A percentile compares a stretch with the other conserved stretches of the same genome.
These are phyloP conservation scores for Vigna nakashimae DNA, from an alignment of 306 rosid genomes.

Conservation along the genomic window DNA sequence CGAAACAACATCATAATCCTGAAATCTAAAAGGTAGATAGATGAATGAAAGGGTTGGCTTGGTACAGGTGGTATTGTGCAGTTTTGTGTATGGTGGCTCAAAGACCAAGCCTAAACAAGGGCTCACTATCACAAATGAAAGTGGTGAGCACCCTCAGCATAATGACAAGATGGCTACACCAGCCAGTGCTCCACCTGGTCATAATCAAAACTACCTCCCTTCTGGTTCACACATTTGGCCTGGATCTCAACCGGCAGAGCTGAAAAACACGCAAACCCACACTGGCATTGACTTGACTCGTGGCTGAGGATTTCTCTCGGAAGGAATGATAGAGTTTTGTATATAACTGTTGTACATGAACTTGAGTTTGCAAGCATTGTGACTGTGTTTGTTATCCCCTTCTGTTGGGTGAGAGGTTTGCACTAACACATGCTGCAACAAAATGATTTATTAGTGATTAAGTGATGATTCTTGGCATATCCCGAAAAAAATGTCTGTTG, in stretches of 20 bases:
- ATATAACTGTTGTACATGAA: constrained; percentile 78
- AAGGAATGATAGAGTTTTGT: constrained; percentile 71
- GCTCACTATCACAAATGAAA: constrained; percentile 50
- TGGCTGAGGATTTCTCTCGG: constrained; percentile 58
- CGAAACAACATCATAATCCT: neutral
- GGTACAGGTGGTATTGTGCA: constrained; percentile 83
- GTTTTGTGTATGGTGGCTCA: constrained; percentile 78
- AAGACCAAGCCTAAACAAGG: constrained; percentile 70
- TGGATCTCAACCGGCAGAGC: constrained; percentile 60
- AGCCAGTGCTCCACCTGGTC: constrained; percentile 51
- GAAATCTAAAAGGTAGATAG: neutral
- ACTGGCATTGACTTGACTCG: constrained; percentile 90
- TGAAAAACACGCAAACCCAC: constrained; percentile 59
- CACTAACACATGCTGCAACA: constrained; percentile 62
- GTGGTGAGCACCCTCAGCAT: constrained; percentile 59
- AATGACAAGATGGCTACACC: constrained; percentile 64
- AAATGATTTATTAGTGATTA: constrained; percentile 42
- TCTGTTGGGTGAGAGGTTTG: constrained; percentile 51
- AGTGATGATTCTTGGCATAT: constrained; percentile 20
- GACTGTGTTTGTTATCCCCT: constrained; percentile 50
- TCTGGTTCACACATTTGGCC: constrained; percentile 72
- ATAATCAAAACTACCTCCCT: constrained; percentile 62
- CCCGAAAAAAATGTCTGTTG: neutral
- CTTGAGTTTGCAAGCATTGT: constrained; percentile 59
- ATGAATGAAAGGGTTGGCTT: constrained; percentile 32